These are phyloP conservation scores for Aspergillus hiratsukae DNA, from an alignment of 2,329 filamentous ascomycete genomes.

Conservation along the genomic window DNA sequence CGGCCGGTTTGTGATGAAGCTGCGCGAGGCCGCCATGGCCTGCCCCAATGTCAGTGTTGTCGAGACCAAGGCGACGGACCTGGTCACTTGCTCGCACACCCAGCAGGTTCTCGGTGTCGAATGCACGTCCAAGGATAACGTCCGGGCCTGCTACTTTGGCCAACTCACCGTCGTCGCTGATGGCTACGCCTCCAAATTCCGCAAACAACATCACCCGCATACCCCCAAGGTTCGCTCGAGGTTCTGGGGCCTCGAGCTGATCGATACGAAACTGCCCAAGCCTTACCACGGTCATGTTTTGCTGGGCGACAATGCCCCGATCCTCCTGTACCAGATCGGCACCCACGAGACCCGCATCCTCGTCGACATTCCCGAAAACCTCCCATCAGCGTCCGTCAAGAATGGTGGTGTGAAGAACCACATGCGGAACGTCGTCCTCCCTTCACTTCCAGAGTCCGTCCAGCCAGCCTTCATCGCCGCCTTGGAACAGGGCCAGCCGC, in stretches of 20 bases:
- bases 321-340: slow-evolving; percentile 95
- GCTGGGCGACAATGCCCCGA: slow-evolving; percentile 70
- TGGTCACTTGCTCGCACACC: slow-evolving; percentile 65
- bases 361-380: slow-evolving; percentile 76
- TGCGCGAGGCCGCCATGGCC: slow-evolving; percentile 68
- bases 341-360: slow-evolving; percentile 88
- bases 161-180: slow-evolving; percentile 84
- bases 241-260: slow-evolving; percentile 90
- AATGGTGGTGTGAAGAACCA: slow-evolving; percentile 82
- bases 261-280: slow-evolving; percentile 74
- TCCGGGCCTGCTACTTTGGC: slow-evolving; percentile 77
- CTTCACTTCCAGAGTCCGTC: slow-evolving; percentile 66
- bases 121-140: slow-evolving; percentile 58
- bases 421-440: slow-evolving; percentile 73
- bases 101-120: slow-evolving; percentile 79
- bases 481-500: slow-evolving; percentile 71
- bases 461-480: slow-evolving; percentile 71
- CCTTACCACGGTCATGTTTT: slow-evolving; percentile 81
- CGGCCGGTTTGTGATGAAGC: slow-evolving; percentile 80
- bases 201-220: slow-evolving; percentile 68
- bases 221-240: slow-evolving; percentile 71
- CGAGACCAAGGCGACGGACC: slow-evolving; percentile 77
- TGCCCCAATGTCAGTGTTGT: slow-evolving; percentile 84
- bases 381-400: slow-evolving; percentile 66
- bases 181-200: slow-evolving; percentile 88